A percentile compares a stretch with the other conserved stretches of the same genome.
Conservation (phyloP, 2,329 filamentous ascomycete genomes). For the Arthrobotrys conoides region DNA sequence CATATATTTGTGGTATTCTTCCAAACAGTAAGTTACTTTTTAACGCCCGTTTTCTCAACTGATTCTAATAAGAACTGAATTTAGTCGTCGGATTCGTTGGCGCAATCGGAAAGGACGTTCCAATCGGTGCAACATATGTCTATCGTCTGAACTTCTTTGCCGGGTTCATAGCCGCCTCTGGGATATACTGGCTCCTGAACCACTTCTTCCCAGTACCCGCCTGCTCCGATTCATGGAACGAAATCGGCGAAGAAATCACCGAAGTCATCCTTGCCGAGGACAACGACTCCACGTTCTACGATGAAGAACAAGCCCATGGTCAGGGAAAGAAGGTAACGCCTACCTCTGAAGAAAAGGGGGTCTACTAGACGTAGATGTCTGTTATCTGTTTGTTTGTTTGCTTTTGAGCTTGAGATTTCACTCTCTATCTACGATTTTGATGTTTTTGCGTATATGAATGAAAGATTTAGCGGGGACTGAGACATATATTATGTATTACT, state of each 20-base stretch:
- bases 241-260: slow-evolving; percentile 76
- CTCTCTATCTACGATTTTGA: slow-evolving; percentile 14
- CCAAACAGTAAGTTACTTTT: slow-evolving; percentile 37
- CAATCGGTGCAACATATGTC: slow-evolving; percentile 83
- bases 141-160: slow-evolving; percentile 93
- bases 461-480: slow-evolving; percentile 32
- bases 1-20: slow-evolving; percentile 75
- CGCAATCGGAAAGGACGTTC: slow-evolving; percentile 79
- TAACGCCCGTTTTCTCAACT: not conserved
- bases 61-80: slow-evolving; percentile 74
- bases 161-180: slow-evolving; percentile 80
- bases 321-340: slow-evolving; percentile 58
- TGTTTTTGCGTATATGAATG: slow-evolving; percentile 7
- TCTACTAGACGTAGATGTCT: slow-evolving; percentile 48
- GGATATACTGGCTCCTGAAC: slow-evolving; percentile 79
- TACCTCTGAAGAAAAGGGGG: slow-evolving; percentile 53
- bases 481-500: slow-evolving; percentile 31
- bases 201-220: slow-evolving; percentile 80
- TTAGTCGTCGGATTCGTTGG: slow-evolving; percentile 94
- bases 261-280: slow-evolving; percentile 64
- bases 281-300: slow-evolving; percentile 61
- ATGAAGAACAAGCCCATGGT: slow-evolving; percentile 56
- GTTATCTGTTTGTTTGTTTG: slow-evolving; percentile 3
- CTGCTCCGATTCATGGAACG: slow-evolving; percentile 81
- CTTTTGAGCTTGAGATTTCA: not conserved